Evolutionary conservation across 495 filamentous ascomycete genomes (phyloP).

Genomic region (Aspergillus sparsus): DNA sequence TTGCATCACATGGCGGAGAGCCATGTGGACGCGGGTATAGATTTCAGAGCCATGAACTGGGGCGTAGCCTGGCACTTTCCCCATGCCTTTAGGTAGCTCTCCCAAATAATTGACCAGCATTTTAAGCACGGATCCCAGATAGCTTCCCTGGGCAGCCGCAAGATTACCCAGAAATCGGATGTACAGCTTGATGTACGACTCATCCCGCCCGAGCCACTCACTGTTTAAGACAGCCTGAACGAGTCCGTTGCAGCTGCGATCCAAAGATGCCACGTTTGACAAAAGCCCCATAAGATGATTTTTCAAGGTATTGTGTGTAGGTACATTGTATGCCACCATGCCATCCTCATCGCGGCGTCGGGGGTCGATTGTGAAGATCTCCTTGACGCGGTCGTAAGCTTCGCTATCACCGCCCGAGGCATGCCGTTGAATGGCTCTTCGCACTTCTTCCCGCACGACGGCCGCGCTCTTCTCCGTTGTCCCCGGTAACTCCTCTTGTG

Average conservation of each 20-base stretch:
- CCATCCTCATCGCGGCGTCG: constrained; percentile 45
- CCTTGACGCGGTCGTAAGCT: constrained; percentile 71
- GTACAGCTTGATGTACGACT: constrained; percentile 76
- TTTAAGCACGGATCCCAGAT: constrained; percentile 61
- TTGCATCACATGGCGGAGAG: constrained; percentile 71
- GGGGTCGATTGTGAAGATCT: constrained; percentile 58
- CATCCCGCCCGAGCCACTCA: constrained; percentile 83
- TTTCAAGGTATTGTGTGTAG: constrained; percentile 58
- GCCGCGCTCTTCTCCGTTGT: constrained; percentile 61
- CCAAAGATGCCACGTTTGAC: constrained; percentile 68
- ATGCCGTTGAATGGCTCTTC: constrained; percentile 69
- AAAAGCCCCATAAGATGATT: constrained; percentile 77
- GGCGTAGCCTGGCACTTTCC: constrained; percentile 60
- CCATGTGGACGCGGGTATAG: constrained; percentile 70
- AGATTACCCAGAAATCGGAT: constrained; percentile 79
- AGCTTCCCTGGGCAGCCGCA: constrained; percentile 73
- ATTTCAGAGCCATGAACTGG: constrained; percentile 59
- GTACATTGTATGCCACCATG: constrained; percentile 37
- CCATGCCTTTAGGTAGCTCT: constrained; percentile 51
- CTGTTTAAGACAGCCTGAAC: constrained; percentile 71
- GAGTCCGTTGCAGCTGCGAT: constrained; percentile 71
- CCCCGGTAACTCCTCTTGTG: constrained; percentile 8
- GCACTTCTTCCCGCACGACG: constrained; percentile 68
- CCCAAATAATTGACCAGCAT: constrained; percentile 80
- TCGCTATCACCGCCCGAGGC: constrained; percentile 61